Base-by-base conservation (phyloP, 257 asterid species). In the Anisodus tanguticus region DNA sequence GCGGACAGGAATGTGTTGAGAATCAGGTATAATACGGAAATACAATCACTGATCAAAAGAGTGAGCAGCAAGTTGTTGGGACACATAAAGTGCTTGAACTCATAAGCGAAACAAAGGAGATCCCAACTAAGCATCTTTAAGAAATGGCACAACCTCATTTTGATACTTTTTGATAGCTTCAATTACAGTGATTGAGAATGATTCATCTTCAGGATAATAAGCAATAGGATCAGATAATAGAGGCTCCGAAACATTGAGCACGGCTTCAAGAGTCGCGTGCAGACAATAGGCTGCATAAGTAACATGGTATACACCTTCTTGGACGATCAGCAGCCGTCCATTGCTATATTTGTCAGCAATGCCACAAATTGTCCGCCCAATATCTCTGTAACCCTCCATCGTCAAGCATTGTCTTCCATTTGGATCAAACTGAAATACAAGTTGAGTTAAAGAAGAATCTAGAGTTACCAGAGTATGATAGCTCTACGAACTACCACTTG, bases 341-440 rank as follows among this genome's bases (percentile, higher is more conserved):
- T 81, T 35, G 69, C 95, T 80, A 53, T 93, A 91, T 88, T 86
- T 86, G 53, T 91, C 90, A 2, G 95, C 97, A 91, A 92, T 77
- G 86, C 51, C 87, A 37, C 91, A 88, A 55, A 92, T 91, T 49
- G 76, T 89, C 83, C 70, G 91, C 86, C 99, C 98, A 13, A 94
- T 91, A 80, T 84, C 88, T 85, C 97, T 83, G 59, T 91, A 96
- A 16, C 98, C 99, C 37, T 93, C 95, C 99, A 94, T 96, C 74
- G 97, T 94, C 92, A 96, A 88, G 89, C 99, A 96, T 82, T 93
- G 98, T 84, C 98, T 93, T 87, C 99, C 99, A 16, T 96, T 96
- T 8, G 99, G 97, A 90, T 96, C 99, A 89, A 94, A 96, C 99
- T 96, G 91, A 82, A 85, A 64, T 26, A 8, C 2, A 51, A 76